These are phyloP conservation scores for Scedosporium boydii DNA, from an alignment of 2,329 filamentous ascomycete genomes.

Conservation along the genomic window DNA sequence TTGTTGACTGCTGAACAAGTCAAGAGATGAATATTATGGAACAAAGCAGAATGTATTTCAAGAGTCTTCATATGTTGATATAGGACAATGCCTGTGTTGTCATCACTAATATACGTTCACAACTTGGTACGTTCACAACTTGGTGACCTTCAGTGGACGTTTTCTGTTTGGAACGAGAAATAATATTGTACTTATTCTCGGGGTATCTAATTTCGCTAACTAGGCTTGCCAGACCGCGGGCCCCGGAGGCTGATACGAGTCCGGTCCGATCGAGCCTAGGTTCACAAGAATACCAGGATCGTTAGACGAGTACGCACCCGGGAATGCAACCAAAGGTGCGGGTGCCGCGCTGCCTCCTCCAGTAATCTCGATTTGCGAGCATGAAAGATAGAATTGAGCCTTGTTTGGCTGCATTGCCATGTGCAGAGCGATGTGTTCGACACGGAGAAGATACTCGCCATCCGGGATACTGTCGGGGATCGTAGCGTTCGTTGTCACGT, in stretches of 20 bases:
- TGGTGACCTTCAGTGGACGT: no score
- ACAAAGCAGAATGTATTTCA: no score
- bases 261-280: constrained; percentile 10
- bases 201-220: background rate
- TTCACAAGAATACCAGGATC: constrained; percentile 36
- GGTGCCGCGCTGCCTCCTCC: constrained; percentile 25
- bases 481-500: constrained; percentile 21
- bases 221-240: constrained; percentile 2
- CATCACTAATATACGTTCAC: no score
- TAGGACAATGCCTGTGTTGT: no score
- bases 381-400: constrained; percentile 26
- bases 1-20: no score
- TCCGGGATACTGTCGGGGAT: constrained; percentile 22
- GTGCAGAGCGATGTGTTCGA: constrained; percentile 30
- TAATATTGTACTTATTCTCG: no score
- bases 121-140: no score
- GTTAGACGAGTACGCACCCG: constrained; percentile 39
- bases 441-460: constrained; percentile 26
- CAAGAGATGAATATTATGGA: no score
- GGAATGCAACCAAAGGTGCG: constrained; percentile 36
- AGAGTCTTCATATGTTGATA: no score
- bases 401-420: constrained; percentile 22
- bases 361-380: constrained; percentile 22
- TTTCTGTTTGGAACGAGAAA: no score
- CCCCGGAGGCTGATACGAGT: constrained; percentile 5